Base-by-base conservation (phyloP, 192 early-diverging fungal species). In the Hyaloraphidium curvatum region DNA sequence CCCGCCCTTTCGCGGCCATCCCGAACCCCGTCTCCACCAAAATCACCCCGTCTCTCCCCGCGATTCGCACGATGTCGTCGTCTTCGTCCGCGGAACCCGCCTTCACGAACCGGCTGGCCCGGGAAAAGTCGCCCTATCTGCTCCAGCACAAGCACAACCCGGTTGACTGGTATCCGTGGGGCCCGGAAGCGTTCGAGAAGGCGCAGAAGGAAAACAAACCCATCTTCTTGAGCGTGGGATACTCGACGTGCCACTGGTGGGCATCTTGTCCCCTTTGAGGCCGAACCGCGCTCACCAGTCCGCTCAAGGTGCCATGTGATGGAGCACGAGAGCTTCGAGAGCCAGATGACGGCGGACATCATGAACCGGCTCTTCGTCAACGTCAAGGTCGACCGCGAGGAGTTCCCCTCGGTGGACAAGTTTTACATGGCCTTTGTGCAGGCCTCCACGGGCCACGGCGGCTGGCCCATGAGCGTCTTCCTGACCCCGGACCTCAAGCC, bases 101-200 rank as follows among this genome's bases (percentile, higher is more conserved):
- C 17, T 55, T 39, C 50, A 70, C 68, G 1, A 78, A 78, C 55
- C 72, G 72, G 19, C 57, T 78, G 7, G 50, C 60, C 7, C 37
- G 68, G 0, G 73, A 78, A 55, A 74, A 72, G 55, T 75, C 72
- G 28, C 67, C 75, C 33, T 79, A 79, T 63, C 53, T 79, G 22
- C 55, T 70, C 50, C 75, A 76, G 63, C 40, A 63, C 52, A 66
- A 66, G 25, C 61, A 73, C 28, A 70, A 76, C 50, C 72, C 72
- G 5, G 73, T 75, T 9, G 76, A 81, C 55, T 81, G 78, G 78
- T 77, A 73, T 59, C 74, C 78, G 28, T 81, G 78, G 78, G 64
- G 74, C 4, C 53, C 74, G 54, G 74, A 77, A 54, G 78, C 78
- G 4, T 78, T 81, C 40, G 41, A 59, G 19, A 66, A 64, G 30